These are phyloP conservation scores for Cyclocybe cylindracea DNA, from an alignment of 768 basidiomycete species.

Conservation along the genomic window DNA sequence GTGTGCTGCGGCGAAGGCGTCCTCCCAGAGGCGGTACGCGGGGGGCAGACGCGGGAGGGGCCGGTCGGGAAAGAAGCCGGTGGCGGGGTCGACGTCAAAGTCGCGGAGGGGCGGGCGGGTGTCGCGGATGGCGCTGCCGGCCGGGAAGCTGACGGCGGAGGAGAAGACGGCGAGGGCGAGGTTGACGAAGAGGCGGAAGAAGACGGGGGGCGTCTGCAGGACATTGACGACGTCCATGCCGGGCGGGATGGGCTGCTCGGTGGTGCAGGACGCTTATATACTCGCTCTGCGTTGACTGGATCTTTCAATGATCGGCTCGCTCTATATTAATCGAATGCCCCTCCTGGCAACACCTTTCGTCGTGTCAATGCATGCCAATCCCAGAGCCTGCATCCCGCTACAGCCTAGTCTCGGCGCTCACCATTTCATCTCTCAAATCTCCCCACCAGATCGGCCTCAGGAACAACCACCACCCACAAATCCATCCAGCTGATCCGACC, in stretches of 20 bases:
- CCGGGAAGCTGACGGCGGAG: slow-evolving; percentile 39
- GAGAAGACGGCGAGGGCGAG: slow-evolving; percentile 47
- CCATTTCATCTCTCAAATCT: slow-evolving; percentile 11
- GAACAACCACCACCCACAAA: slow-evolving; percentile 17
- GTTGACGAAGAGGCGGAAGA: slow-evolving; percentile 49
- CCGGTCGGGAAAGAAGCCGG: slow-evolving; percentile 82
- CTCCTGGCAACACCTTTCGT: slow-evolving; percentile 13
- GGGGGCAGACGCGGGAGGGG: slow-evolving; percentile 58
- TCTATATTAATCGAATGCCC: slow-evolving; percentile 10
- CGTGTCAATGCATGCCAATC: neutral
- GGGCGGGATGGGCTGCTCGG: neutral
- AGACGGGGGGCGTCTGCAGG: slow-evolving; percentile 54
- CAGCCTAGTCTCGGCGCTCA: slow-evolving; percentile 7
- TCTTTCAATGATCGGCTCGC: slow-evolving; percentile 23
- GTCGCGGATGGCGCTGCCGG: slow-evolving; percentile 20
- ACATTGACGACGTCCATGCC: slow-evolving; percentile 44
- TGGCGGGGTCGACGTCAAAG: slow-evolving; percentile 59
- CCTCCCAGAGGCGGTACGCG: slow-evolving; percentile 71
- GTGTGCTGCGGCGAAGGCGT: slow-evolving; percentile 55
- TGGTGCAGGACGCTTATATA: no score
- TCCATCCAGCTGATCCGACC: slow-evolving; percentile 6
- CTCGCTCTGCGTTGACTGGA: slow-evolving; percentile 28
- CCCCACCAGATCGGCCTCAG: slow-evolving; percentile 13
- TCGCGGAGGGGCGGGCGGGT: slow-evolving; percentile 38
- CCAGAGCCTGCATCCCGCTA: neutral